Conservation (phyloP, 2,329 filamentous ascomycete species). For the Aspergillus ibericus region DNA sequence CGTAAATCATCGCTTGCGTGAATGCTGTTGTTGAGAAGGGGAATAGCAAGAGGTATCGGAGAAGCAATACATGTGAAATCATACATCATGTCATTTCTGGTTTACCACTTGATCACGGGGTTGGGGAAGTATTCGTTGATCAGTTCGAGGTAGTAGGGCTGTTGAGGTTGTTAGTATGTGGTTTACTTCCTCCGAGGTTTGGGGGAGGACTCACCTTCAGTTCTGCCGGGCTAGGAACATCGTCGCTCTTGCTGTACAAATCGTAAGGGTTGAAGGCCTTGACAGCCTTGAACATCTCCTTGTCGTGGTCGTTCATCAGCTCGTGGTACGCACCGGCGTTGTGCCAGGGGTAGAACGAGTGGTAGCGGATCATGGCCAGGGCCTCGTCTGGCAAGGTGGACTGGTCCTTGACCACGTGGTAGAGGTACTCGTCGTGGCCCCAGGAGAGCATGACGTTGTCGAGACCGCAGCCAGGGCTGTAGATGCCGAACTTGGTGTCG, state of each 20-base stretch:
- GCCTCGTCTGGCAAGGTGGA: slow-evolving; percentile 75
- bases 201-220: slow-evolving; percentile 60
- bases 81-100: not conserved
- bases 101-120: slow-evolving; percentile 68
- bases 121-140: slow-evolving; percentile 74
- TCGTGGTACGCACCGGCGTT: slow-evolving; percentile 74
- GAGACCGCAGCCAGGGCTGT: slow-evolving; percentile 73
- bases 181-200: not conserved
- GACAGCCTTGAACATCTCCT: slow-evolving; percentile 76
- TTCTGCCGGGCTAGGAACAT: slow-evolving; percentile 70
- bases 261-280: slow-evolving; percentile 90
- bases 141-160: slow-evolving; percentile 71
- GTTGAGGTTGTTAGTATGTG: slow-evolving; percentile 14
- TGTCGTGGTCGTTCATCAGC: slow-evolving; percentile 81
- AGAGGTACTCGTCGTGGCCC: slow-evolving; percentile 62
- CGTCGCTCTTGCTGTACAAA: slow-evolving; percentile 87
- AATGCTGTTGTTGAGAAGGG: not conserved
- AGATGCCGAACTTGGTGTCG: slow-evolving; percentile 75
- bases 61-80: not conserved
- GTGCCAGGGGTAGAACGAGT: slow-evolving; percentile 93
- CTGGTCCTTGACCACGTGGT: slow-evolving; percentile 83
- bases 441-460: slow-evolving; percentile 88
- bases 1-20: not conserved
- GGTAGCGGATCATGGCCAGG: slow-evolving; percentile 89
- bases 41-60: not conserved